phyloP scores from a whole-genome alignment of 1,284 basidiomycete species.

The Cutaneotrichosporon daszewskae region DNA sequence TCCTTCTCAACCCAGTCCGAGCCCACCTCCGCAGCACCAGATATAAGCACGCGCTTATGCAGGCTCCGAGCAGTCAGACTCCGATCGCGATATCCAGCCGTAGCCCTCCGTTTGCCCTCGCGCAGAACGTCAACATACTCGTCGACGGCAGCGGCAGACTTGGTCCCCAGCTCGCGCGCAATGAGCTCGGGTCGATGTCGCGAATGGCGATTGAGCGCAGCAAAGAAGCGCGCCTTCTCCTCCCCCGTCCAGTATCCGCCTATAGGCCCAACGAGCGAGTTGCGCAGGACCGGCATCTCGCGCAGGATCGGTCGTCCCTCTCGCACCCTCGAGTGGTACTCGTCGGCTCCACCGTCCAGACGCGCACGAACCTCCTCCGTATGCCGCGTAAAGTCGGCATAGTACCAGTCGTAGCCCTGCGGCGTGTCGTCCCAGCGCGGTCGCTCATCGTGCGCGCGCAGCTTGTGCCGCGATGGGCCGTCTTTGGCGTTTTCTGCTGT shows the following conservation, averaged over 20 bases:
- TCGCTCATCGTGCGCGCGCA: not conserved
- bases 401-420: conserved; percentile 5
- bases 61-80: no score
- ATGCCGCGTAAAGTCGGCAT: conserved; percentile 7
- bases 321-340: not conserved
- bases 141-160: conserved; percentile 58
- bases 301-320: not conserved
- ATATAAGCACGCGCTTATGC: no score
- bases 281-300: not conserved
- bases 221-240: conserved; percentile 68
- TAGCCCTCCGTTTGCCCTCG: not conserved
- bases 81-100: conserved; percentile 8
- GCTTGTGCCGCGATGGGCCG: conserved; percentile 5
- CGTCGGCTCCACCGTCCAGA: not conserved
- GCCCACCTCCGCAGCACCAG: conserved; percentile 53
- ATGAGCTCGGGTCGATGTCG: conserved; percentile 65
- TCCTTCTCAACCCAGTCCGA: conserved; percentile 59
- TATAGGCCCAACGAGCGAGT: not conserved
- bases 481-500: conserved; percentile 6
- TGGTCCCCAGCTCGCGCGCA: conserved; percentile 57
- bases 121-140: conserved; percentile 56
- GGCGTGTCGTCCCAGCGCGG: not conserved
- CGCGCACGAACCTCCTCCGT: not conserved
- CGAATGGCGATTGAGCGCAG: conserved; percentile 59
- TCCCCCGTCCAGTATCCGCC: conserved; percentile 55